Evolutionary conservation across 2,329 filamentous ascomycete species (phyloP).

Genomic region (Monilinia polystroma): DNA sequence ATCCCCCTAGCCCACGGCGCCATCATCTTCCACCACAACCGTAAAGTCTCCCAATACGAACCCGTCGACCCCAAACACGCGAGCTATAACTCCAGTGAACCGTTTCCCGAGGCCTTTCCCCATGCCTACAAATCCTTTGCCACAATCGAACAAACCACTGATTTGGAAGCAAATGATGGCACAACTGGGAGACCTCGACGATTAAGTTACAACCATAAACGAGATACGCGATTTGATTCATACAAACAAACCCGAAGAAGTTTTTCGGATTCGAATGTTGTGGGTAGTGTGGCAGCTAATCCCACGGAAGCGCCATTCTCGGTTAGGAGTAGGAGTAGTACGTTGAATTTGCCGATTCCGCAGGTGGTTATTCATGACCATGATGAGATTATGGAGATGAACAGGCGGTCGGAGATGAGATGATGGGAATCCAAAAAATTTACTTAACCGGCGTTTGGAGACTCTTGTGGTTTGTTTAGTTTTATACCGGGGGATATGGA

Average conservation of each 20-base stretch:
- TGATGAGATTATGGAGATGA: conserved; percentile 30
- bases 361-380: conserved; percentile 31
- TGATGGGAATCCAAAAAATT: conserved; percentile 4
- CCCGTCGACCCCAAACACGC: conserved; percentile 10
- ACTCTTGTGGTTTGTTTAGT: not conserved
- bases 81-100: not conserved
- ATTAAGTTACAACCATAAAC: conserved; percentile 30
- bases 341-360: conserved; percentile 24
- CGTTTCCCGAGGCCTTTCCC: not conserved
- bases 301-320: not conserved
- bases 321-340: conserved; percentile 16
- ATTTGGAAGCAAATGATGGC: conserved; percentile 7
- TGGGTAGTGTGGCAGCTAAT: not conserved
- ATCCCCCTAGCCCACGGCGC: conserved; percentile 36
- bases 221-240: conserved; percentile 30
- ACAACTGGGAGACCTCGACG: not conserved
- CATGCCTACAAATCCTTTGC: conserved; percentile 21
- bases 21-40: conserved; percentile 29
- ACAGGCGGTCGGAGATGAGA: conserved; percentile 1
- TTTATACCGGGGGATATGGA: not conserved
- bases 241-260: conserved; percentile 25
- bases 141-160: conserved; percentile 13
- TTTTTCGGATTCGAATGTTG: conserved; percentile 12
- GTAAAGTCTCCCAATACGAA: conserved; percentile 13
- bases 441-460: conserved; percentile 4